phyloP scores from a whole-genome alignment of 2,329 filamentous ascomycete genomes.

The Diaporthe citri region DNA sequence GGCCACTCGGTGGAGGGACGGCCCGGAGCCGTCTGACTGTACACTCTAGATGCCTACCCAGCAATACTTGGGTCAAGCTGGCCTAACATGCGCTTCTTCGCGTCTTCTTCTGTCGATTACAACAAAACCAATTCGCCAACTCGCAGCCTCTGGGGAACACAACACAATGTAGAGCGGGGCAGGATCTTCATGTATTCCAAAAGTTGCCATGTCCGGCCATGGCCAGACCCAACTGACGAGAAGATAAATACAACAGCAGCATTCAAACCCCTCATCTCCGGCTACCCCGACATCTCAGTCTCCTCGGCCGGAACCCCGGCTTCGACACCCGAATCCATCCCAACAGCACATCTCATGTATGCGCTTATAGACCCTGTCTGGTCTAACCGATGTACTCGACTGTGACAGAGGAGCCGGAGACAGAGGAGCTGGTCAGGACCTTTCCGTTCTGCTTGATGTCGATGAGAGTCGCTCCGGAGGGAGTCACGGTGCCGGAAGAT shows the following conservation, averaged over 20 bases:
- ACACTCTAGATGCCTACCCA: too few species aligned
- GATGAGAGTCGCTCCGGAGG: constrained; percentile 70
- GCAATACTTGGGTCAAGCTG: not conserved
- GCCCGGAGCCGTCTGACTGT: not conserved
- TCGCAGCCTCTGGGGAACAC: not conserved
- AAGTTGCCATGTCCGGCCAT: not conserved
- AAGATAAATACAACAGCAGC: constrained; percentile 3
- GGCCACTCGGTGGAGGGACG: not conserved
- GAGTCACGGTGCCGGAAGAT: constrained; percentile 48
- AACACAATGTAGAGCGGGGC: not conserved
- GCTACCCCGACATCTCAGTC: not conserved
- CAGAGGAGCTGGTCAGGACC: constrained; percentile 56
- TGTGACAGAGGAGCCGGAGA: constrained; percentile 41
- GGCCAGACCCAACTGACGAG: not conserved
- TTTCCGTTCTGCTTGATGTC: constrained; percentile 75
- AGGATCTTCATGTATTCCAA: not conserved
- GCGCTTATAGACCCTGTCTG: not conserved
- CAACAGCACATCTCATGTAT: not conserved
- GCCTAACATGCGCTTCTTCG: not conserved
- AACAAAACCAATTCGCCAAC: not conserved
- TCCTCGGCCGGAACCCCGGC: not conserved
- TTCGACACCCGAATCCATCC: too few species aligned
- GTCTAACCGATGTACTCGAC: constrained; percentile 57
- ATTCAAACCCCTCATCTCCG: not conserved
- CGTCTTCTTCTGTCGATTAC: not conserved